phyloP scores from a whole-genome alignment of 2,329 filamentous ascomycete species.

The Daldinia sp. region DNA sequence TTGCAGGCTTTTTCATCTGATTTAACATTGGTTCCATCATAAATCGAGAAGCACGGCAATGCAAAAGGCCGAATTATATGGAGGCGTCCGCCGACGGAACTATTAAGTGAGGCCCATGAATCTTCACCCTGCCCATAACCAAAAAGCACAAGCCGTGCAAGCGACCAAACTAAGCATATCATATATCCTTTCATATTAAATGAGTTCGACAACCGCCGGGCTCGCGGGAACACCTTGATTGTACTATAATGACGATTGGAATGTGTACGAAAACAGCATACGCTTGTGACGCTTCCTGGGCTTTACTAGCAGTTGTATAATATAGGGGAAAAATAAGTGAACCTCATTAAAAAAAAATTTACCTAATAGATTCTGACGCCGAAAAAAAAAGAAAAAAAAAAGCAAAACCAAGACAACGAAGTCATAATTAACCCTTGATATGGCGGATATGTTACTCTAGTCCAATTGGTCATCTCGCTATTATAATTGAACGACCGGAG shows the following conservation, averaged over 20 bases:
- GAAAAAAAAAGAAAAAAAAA: too few relatives aligned
- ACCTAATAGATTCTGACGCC: too few relatives aligned
- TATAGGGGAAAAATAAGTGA: not conserved
- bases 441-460: not conserved
- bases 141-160: not conserved
- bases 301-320: too few relatives aligned
- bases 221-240: too few relatives aligned
- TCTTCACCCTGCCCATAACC: not conserved
- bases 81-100: not conserved
- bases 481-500: not conserved
- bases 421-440: not conserved
- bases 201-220: not conserved
- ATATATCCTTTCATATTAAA: not conserved
- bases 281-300: too few relatives aligned
- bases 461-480: not conserved
- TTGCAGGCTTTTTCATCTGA: not conserved
- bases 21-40: not conserved
- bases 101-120: not conserved
- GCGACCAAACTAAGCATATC: not conserved
- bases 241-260: too few relatives aligned
- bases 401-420: not conserved
- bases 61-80: not conserved
- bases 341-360: too few relatives aligned
- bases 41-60: not conserved
- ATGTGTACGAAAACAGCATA: too few relatives aligned